Conservation (phyloP, 2,329 filamentous ascomycete species). For the Arthrobotrys pseudoclavata region DNA sequence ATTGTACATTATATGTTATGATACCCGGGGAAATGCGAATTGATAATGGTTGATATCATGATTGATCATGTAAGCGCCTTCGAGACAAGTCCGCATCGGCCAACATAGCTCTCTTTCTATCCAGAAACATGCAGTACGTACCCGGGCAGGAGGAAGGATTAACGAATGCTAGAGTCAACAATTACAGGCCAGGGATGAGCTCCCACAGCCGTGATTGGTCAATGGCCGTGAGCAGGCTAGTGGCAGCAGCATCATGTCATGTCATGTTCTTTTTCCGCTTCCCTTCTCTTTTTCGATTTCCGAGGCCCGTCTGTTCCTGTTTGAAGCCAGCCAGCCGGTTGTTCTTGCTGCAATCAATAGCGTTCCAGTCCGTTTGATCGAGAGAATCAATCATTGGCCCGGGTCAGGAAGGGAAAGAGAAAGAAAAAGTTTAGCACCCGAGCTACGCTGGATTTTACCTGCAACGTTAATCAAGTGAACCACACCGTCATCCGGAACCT, state of each 20-base stretch:
- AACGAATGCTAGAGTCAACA: conserved; percentile 33
- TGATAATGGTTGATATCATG: neutral
- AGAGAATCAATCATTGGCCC: neutral
- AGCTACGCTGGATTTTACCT: neutral
- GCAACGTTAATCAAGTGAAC: neutral
- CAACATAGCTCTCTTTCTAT: conserved; percentile 1
- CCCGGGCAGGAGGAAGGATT: conserved; percentile 25
- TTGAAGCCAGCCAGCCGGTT: conserved; percentile 33
- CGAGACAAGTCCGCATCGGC: conserved; percentile 29
- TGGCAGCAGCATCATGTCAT: conserved; percentile 58
- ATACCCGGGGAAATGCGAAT: conserved; percentile 24
- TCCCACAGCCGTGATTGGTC: conserved; percentile 48
- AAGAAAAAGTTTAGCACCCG: conserved; percentile 2
- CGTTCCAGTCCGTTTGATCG: conserved; percentile 11
- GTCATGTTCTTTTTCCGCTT: conserved; percentile 42
- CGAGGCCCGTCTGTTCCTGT: conserved; percentile 8
- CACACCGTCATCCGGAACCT: conserved; percentile 27
- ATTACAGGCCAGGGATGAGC: conserved; percentile 31
- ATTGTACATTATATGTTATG: neutral
- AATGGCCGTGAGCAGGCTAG: conserved; percentile 35
- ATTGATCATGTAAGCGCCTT: conserved; percentile 14
- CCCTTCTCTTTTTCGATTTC: conserved; percentile 26
- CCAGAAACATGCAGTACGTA: neutral
- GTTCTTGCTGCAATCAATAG: conserved; percentile 36
- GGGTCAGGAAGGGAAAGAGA: neutral